Evolutionary conservation across 106 monocot species (phyloP), one percentile per base, ranked within the genome.

Genomic region (Platanthera guangdongensis): DNA sequence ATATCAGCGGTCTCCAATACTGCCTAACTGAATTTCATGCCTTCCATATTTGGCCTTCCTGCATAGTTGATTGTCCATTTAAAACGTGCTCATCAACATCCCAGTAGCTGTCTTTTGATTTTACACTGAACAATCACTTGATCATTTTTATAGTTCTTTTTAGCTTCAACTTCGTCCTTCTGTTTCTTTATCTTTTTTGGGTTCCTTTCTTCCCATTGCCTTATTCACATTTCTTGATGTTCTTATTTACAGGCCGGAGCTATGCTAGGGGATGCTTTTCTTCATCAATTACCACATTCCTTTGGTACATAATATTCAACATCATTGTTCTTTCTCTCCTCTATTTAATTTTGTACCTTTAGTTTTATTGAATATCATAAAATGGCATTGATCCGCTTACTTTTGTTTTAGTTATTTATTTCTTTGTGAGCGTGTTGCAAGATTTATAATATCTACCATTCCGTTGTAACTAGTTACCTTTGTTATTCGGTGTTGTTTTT

Each of bases 221-320:
- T 74, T 9, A 10, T 65, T 78, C 25, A 71, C 9, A 55, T 52
- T 30, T 22, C 5, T 50, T 71, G 65, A 65, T 65, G 12, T 65
- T 9, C 54, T 12, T 80, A 18, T 63, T 72, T 74, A 51, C 84
- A 96, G 95, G 96, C 93, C 25, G 96, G 96, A 45, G 96, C 96
- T 46, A 97, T 97, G 96, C 84, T 97, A 75, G 96, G 96, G n/a
- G 96, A 97, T 89, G 91, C 96, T 57, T 97, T 97, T 86, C 96
- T 97, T 86, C 96, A 97, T 84, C 96, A 97, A 63, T 77, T 97
- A 51, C 96, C 96, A 7, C 96, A 97, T 86, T 89, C 96, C 74
- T 94, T 97, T 86, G 88, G 93, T 94, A 88, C 39, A 76, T 68
- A 77, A 74, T 62, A 32, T 68, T 32, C 8, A 60, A 8, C 18